These are phyloP conservation scores for Epichloe festucae DNA, from an alignment of 2,329 filamentous ascomycete species.

Conservation along the genomic window DNA sequence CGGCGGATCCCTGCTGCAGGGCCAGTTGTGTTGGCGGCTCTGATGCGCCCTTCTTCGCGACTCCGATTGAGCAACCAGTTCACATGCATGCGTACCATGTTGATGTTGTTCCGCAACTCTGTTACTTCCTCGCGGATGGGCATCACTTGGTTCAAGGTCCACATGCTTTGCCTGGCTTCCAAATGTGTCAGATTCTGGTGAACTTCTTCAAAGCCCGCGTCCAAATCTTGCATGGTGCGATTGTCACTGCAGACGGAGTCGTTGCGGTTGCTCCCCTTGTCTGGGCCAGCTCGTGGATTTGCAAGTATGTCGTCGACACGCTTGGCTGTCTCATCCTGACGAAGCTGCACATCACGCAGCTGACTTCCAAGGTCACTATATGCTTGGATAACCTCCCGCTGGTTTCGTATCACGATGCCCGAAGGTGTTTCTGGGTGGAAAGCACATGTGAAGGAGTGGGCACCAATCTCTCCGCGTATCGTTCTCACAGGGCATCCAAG, in stretches of 20 bases:
- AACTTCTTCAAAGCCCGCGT: conserved; percentile 39
- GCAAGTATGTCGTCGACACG: conserved; percentile 23
- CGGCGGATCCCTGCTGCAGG: conserved; percentile 18
- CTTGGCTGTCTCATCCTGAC: conserved; percentile 21
- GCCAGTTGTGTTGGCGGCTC: conserved; percentile 23
- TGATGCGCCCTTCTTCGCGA: conserved; percentile 31
- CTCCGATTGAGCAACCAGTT: conserved; percentile 43
- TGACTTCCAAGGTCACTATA: conserved; percentile 22
- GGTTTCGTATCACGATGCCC: conserved; percentile 34
- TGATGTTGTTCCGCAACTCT: conserved; percentile 43
- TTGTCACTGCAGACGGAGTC: conserved; percentile 37
- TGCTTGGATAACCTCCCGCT: conserved; percentile 34
- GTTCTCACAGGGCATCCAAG: conserved; percentile 23
- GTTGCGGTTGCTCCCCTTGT: conserved; percentile 1
- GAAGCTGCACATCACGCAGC: conserved; percentile 21
- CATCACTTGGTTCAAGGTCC: conserved; percentile 48
- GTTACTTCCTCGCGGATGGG: conserved; percentile 50
- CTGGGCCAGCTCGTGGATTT: conserved; percentile 18
- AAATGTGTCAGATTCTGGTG: conserved; percentile 44
- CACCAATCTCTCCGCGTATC: conserved; percentile 24
- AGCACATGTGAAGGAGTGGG: conserved; percentile 35
- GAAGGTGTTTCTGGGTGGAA: conserved; percentile 38
- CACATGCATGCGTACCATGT: conserved; percentile 46
- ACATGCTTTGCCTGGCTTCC: conserved; percentile 46
- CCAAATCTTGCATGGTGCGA: conserved; percentile 29